Evolutionary conservation across 306 rosid species (phyloP), one percentile per base, ranked within the genome.

Genomic region (Begonia masoniana): DNA sequence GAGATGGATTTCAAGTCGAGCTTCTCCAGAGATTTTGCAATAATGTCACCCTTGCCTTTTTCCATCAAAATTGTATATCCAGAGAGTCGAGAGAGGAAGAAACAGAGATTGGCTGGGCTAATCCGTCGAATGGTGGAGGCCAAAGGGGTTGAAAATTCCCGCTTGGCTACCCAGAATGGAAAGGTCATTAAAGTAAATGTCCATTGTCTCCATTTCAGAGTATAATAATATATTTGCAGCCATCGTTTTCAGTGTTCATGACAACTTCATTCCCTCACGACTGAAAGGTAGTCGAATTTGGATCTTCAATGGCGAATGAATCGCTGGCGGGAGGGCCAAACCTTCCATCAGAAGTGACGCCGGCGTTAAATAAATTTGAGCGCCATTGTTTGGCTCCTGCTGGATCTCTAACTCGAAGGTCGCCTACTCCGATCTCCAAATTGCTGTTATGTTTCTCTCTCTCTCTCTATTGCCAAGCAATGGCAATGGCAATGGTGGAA

Each of bases 331-430:
- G 67, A 57, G 85, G 79, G 16, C 84, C 79, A 62, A 75, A 65
- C 67, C 80, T 81, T 47, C 85, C 87, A 3, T 41, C 88, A 12
- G 96, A 91, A 62, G 83, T 83, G 49, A 56, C 78, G 11, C 92
- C 67, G 51, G 76, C 86, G 55, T 68, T 86, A 49, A 92, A 91
- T 73, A 96, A 83, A 65, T 70, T 86, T 54, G 93, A 81, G 63
- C 99, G 96, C 64, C 86, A 91, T 57, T 83, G 96, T 81, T 72
- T 83, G 73, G 86, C 95, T 58, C 80, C 96, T 47, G 93, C 83
- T 64, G 95, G 82, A 65, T 92, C 96, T 52, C 86, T 86, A 49
- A 82, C 70, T 82, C 99, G 74, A 81, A 83, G 63, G 76, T 88
- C 50, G 62, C 80, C 39, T 79, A 65, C 77, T 73, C 61, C 74